Conservation (phyloP, 306 rosid genomes). For the Prinsepia uniflora region DNA sequence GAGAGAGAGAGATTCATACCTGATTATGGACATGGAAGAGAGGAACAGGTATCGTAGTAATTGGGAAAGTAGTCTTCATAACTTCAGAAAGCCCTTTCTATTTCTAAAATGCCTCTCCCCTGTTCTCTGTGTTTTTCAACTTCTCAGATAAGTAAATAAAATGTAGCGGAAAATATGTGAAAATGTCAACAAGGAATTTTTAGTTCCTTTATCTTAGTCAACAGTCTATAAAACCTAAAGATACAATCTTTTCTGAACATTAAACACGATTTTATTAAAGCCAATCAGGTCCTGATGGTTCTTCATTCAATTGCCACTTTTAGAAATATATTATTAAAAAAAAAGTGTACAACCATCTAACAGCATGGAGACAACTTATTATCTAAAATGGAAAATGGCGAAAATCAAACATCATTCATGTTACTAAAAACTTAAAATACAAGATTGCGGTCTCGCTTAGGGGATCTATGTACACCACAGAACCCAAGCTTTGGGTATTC, state of each 20-base stretch:
- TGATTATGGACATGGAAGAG: background rate
- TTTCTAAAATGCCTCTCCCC: background rate
- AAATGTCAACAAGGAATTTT: background rate
- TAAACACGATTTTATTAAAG: background rate
- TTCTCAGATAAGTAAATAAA: background rate
- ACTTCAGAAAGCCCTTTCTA: background rate
- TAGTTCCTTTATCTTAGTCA: background rate
- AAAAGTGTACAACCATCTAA: constrained; percentile 35
- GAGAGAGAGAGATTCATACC: background rate
- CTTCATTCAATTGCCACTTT: constrained; percentile 38
- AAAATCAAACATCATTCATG: constrained; percentile 45
- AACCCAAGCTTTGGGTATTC: constrained; percentile 55
- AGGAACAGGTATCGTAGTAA: background rate
- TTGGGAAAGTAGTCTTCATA: background rate
- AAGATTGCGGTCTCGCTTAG: constrained; percentile 51
- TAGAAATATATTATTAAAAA: constrained; percentile 28
- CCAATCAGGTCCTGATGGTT: constrained; percentile 14
- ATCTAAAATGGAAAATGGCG: constrained; percentile 32
- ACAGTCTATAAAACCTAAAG: background rate
- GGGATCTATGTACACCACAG: constrained; percentile 72
- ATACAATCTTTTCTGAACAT: background rate
- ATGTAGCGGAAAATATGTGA: background rate
- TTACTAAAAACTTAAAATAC: constrained; percentile 61
- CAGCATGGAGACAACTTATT: constrained; percentile 34
- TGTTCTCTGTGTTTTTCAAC: background rate